A percentile compares a stretch with the other conserved stretches of the same genome.
These are phyloP conservation scores for Moesziomyces antarcticus DNA, from an alignment of 1,284 basidiomycete genomes.

Conservation along the genomic window DNA sequence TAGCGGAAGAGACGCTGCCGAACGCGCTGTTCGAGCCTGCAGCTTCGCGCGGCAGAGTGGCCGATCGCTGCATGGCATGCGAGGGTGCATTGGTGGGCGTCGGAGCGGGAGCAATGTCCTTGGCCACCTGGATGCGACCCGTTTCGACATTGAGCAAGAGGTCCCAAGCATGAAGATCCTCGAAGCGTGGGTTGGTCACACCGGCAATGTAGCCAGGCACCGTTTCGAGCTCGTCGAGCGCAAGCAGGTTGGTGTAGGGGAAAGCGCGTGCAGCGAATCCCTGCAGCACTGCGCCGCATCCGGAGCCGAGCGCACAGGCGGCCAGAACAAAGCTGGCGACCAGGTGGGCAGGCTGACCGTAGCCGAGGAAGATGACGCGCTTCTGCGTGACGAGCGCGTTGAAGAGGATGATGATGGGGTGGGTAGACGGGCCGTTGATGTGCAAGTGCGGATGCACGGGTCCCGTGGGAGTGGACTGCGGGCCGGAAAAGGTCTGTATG, in stretches of 20 bases:
- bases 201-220: conserved; percentile 92
- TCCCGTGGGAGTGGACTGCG: conserved; percentile 72
- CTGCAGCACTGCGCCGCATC: conserved; percentile 82
- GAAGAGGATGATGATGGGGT: conserved; percentile 91
- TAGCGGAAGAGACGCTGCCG: conserved; percentile 26
- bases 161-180: conserved; percentile 87
- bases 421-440: conserved; percentile 87
- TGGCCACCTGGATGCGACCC: conserved; percentile 84
- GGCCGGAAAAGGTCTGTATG: conserved; percentile 84
- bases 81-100: conserved; percentile 15
- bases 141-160: conserved; percentile 88
- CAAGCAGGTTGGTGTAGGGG: conserved; percentile 90
- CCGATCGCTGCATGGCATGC: conserved; percentile 17
- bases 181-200: conserved; percentile 95
- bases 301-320: conserved; percentile 89
- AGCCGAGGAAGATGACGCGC: conserved; percentile 90
- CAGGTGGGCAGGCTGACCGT: conserved; percentile 78
- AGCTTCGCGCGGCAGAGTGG: conserved; percentile 63
- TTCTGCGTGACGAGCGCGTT: conserved; percentile 94
- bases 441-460: conserved; percentile 91
- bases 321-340: conserved; percentile 91
- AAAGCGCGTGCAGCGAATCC: conserved; percentile 87
- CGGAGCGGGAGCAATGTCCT: conserved; percentile 75
- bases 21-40: conserved; percentile 12
- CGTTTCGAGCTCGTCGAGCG: conserved; percentile 86